Evolutionary conservation across 2,329 filamentous ascomycete species (phyloP).

Genomic region (Aschersonia sp.): DNA sequence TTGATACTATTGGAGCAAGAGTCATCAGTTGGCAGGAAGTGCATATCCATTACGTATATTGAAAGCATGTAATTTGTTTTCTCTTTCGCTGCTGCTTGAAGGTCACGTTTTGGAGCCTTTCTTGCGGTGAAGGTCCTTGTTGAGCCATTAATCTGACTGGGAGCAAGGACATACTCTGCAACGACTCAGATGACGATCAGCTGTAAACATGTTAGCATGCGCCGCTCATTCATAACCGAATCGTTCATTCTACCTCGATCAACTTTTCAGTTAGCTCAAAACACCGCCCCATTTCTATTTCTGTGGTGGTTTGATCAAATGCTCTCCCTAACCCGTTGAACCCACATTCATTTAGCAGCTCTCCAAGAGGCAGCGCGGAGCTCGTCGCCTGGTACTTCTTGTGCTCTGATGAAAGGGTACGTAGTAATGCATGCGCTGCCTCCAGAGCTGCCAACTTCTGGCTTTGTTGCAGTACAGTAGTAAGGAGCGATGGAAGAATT

Average conservation of each 20-base stretch:
- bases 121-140: no score
- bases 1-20: no score
- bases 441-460: conserved; percentile 46
- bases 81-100: no score
- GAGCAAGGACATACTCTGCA: neutral
- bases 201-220: conserved; percentile 2
- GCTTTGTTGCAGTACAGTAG: conserved; percentile 47
- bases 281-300: conserved; percentile 35
- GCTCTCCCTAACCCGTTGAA: conserved; percentile 49
- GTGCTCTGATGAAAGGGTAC: conserved; percentile 39
- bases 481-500: conserved; percentile 41
- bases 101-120: no score
- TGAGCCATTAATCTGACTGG: no score
- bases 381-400: conserved; percentile 34
- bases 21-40: no score
- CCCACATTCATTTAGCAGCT: conserved; percentile 43
- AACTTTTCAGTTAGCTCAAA: conserved; percentile 43
- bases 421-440: conserved; percentile 44
- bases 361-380: conserved; percentile 31
- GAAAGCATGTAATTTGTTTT: no score
- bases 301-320: conserved; percentile 33
- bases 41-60: no score
- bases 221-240: neutral
- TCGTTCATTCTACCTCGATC: conserved; percentile 37
- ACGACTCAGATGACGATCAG: conserved; percentile 4